Conservation (phyloP, 805 yeast genomes). For the Ogataea glucozyma region DNA sequence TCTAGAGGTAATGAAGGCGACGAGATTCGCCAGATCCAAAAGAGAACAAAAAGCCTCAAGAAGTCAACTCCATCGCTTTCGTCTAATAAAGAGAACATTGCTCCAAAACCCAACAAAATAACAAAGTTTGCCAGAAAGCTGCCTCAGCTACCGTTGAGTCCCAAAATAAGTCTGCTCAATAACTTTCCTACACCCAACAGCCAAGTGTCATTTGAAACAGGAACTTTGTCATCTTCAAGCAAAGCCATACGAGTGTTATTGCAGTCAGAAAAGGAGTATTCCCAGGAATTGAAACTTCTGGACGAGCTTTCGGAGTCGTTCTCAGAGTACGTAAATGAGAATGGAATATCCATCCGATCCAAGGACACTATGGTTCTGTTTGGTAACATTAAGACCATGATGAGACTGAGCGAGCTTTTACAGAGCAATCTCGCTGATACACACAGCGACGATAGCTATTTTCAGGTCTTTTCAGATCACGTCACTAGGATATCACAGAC, state of each 20-base stretch:
- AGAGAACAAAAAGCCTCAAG: slow-evolving; percentile 17
- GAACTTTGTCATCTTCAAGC: slow-evolving; percentile 22
- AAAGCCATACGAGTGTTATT: slow-evolving; percentile 22
- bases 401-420: slow-evolving; percentile 38
- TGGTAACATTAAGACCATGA: slow-evolving; percentile 44
- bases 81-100: not conserved
- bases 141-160: slow-evolving; percentile 7
- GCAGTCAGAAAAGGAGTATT: slow-evolving; percentile 38
- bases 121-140: slow-evolving; percentile 9
- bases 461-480: slow-evolving; percentile 21
- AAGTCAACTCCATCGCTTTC: not conserved
- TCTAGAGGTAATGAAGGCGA: slow-evolving; percentile 38
- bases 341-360: slow-evolving; percentile 33
- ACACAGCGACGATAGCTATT: slow-evolving; percentile 11
- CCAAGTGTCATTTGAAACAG: not conserved
- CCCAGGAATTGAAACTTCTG: slow-evolving; percentile 31
- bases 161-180: slow-evolving; percentile 40
- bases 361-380: slow-evolving; percentile 42
- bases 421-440: slow-evolving; percentile 12
- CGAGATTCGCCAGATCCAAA: slow-evolving; percentile 35
- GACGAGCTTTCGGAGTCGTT: slow-evolving; percentile 36
- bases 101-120: not conserved
- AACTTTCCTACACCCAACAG: slow-evolving; percentile 15
- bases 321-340: slow-evolving; percentile 32
- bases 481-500: slow-evolving; percentile 26